Percentiles rank a stretch among this genome's conserved stretches.
Evolutionary conservation across 768 basidiomycete genomes (phyloP).

Genomic region (Crepidotus variabilis): DNA sequence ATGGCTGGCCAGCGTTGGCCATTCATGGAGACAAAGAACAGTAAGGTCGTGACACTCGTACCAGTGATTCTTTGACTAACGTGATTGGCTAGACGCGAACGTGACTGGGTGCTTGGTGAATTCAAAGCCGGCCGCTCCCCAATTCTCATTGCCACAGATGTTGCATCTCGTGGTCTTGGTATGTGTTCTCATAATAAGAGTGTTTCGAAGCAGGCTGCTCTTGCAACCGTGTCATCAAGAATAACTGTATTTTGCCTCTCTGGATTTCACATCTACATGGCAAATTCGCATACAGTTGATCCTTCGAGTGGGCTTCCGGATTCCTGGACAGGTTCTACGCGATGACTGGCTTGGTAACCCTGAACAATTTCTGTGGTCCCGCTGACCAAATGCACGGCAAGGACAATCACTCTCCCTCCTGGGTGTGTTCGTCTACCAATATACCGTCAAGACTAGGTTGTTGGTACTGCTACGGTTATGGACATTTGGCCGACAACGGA

Average conservation of each 20-base stretch:
- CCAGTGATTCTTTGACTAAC: neutral
- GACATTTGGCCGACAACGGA: conserved; percentile 39
- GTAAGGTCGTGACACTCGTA: conserved; percentile 40
- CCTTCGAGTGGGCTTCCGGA: conserved; percentile 34
- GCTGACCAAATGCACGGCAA: conserved; percentile 38
- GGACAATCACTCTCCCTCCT: conserved; percentile 27
- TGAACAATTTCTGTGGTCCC: conserved; percentile 26
- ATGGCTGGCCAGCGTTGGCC: conserved; percentile 99
- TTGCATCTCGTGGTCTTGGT: conserved; percentile 99
- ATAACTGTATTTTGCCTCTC: conserved; percentile 14
- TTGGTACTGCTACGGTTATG: conserved; percentile 51
- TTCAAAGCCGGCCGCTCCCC: conserved; percentile 98
- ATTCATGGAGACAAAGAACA: conserved; percentile 99
- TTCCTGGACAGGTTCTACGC: conserved; percentile 34
- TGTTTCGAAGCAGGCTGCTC: conserved; percentile 22
- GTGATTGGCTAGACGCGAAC: conserved; percentile 69
- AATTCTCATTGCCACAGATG: conserved; percentile 98
- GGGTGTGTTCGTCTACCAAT: conserved; percentile 35
- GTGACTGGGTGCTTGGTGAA: conserved; percentile 98
- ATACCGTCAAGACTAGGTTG: conserved; percentile 38
- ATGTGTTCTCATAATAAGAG: conserved; percentile 48
- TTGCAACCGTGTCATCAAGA: conserved; percentile 22
- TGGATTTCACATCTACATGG: conserved; percentile 5
- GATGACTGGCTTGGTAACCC: conserved; percentile 27
- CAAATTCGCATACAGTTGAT: conserved; percentile 19